Conservation (phyloP, 371 early-diverging fungal genomes). For the Circinella minor region DNA sequence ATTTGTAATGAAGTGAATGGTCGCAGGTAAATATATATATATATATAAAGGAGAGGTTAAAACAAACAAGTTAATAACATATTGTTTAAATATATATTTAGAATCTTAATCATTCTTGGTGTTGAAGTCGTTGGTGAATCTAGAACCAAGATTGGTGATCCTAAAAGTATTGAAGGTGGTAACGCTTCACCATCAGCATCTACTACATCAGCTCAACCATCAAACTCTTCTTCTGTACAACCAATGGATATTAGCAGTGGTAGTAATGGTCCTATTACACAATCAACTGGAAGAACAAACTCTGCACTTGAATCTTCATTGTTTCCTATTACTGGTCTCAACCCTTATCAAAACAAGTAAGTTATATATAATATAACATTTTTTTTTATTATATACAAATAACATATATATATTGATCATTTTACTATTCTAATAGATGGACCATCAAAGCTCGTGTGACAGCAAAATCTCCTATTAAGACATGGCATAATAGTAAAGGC, state of each 20-base stretch:
- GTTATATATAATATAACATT: too few relatives aligned
- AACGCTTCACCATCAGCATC: background rate
- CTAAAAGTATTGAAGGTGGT: slow-evolving; percentile 35
- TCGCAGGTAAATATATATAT: slow-evolving; percentile 51
- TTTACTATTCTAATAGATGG: slow-evolving; percentile 58
- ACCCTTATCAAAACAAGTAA: slow-evolving; percentile 81
- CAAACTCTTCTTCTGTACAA: background rate
- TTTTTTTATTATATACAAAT: too few relatives aligned
- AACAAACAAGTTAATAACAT: background rate
- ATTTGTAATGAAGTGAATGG: slow-evolving; percentile 57
- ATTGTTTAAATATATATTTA: slow-evolving; percentile 15
- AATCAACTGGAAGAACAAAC: slow-evolving; percentile 68
- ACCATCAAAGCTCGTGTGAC: slow-evolving; percentile 90
- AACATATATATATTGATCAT: background rate
- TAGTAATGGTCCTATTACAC: slow-evolving; percentile 43
- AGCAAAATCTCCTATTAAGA: slow-evolving; percentile 82
- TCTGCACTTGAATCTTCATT: slow-evolving; percentile 40
- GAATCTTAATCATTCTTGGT: slow-evolving; percentile 63
- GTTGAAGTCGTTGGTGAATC: slow-evolving; percentile 44
- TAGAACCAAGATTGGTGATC: slow-evolving; percentile 48
- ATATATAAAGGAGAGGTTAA: background rate
- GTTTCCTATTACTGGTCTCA: slow-evolving; percentile 65
- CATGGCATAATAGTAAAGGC: slow-evolving; percentile 79
- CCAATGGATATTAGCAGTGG: background rate
- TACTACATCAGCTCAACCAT: slow-evolving; percentile 2